A percentile compares a stretch with the other conserved stretches of the same genome.
These are phyloP conservation scores for Crithidia brevicula DNA, from an alignment of 208 protist species.

Conservation along the genomic window DNA sequence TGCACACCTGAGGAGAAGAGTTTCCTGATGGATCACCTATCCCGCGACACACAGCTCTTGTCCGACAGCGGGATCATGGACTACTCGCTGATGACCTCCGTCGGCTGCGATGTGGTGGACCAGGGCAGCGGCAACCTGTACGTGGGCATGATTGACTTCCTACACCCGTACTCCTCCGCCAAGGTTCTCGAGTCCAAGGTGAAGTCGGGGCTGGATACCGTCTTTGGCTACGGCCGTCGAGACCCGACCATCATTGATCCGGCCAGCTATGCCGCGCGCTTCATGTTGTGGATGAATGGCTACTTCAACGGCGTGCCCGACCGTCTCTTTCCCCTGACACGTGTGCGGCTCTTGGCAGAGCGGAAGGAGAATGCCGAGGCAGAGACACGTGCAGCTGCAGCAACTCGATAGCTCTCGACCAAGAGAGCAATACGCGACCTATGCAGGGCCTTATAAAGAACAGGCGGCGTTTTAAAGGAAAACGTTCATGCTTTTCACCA, in stretches of 20 bases:
- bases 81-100: constrained; percentile 76
- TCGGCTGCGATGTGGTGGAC: constrained; percentile 11
- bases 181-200: constrained; percentile 86
- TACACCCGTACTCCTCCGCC: constrained; percentile 81
- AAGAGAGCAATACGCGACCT: too few species aligned
- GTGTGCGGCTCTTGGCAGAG: constrained; percentile 12
- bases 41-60: constrained; percentile 64
- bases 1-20: constrained; percentile 48
- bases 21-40: constrained; percentile 58
- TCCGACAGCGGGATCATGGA: constrained; percentile 69
- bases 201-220: constrained; percentile 82
- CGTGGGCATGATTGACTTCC: constrained; percentile 83
- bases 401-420: too few species aligned
- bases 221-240: constrained; percentile 54
- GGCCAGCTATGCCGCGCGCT: constrained; percentile 62
- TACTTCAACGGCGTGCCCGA: constrained; percentile 84
- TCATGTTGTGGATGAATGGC: constrained; percentile 65
- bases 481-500: too few species aligned
- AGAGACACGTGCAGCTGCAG: background rate
- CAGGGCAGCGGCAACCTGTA: constrained; percentile 9
- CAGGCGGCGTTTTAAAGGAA: too few species aligned
- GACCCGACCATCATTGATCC: constrained; percentile 88
- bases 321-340: constrained; percentile 39
- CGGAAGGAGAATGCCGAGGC: constrained; percentile 2
- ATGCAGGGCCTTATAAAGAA: too few species aligned